Percentiles rank a stretch among this genome's conserved stretches.
Conservation (phyloP, 2,329 filamentous ascomycete species). For the Calonectria multiphialidica region DNA sequence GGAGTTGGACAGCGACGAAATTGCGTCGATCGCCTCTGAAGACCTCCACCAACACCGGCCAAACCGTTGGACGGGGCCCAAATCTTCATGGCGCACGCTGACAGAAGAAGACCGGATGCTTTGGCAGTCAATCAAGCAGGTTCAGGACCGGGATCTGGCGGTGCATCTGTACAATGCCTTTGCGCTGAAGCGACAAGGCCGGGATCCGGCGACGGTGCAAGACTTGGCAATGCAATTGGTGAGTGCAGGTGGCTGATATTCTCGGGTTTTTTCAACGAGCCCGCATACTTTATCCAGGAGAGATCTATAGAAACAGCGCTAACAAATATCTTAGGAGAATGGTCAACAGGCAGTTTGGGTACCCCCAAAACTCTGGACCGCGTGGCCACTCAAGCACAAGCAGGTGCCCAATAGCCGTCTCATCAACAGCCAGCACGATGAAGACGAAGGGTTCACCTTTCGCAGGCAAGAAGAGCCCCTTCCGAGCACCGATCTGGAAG, state of each 20-base stretch:
- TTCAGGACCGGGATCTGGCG: constrained; percentile 75
- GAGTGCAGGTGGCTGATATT: constrained; percentile 16
- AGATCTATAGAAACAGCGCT: not conserved
- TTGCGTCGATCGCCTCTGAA: constrained; percentile 59
- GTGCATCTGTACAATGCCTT: constrained; percentile 85
- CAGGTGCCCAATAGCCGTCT: constrained; percentile 72
- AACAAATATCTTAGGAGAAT: constrained; percentile 37
- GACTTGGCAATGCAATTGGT: constrained; percentile 47
- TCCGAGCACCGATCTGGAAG: constrained; percentile 74
- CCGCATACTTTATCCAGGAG: not conserved
- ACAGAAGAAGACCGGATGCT: constrained; percentile 74
- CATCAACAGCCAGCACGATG: constrained; percentile 57
- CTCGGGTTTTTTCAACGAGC: not conserved
- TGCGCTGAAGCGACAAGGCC: constrained; percentile 66
- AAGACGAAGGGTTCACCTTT: constrained; percentile 65
- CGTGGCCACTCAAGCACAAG: constrained; percentile 80
- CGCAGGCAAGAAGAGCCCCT: constrained; percentile 56
- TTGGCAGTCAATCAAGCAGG: constrained; percentile 71
- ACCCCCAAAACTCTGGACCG: constrained; percentile 77
- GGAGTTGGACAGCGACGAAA: constrained; percentile 61
- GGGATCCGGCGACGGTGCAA: constrained; percentile 40
- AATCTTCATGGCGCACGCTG: constrained; percentile 74
- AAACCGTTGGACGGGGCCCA: constrained; percentile 79
- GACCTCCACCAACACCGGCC: constrained; percentile 66
- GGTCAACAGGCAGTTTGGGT: constrained; percentile 56